Base-by-base conservation (phyloP, 805 yeast species). In the Nakazawaea holstii region DNA sequence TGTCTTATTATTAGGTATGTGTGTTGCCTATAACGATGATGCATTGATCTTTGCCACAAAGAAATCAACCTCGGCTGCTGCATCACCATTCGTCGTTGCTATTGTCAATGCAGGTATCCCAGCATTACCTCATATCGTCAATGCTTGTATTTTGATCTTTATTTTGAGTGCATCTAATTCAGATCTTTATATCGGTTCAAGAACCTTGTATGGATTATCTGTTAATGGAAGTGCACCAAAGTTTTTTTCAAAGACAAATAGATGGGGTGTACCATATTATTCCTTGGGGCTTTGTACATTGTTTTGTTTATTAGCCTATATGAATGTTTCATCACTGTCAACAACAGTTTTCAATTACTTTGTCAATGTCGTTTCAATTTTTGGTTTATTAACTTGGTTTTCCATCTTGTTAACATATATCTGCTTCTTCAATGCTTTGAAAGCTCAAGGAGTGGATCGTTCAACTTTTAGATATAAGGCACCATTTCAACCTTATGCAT, bases 81-180 rank as follows among this genome's bases (percentile, higher is more conserved):
- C 92, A 17, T 84, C 94, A 13, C 95, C 96, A 35, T 87, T 87
- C 58, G 91, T 87, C 45, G 82, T 87, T 58, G 96, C 95, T 41
- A 82, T 87, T 58, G 76, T 76, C 52, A 76, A 75, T 54, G 86
- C 89, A 14, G 64, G 72, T 15, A 86, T 87, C 52, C 57, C 61
- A 8, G 91, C 79, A 0, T 68, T 88, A 52, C 90, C 90, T 35
- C 85, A 83, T 55, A 74, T 89, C 42, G 71, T 89, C 58, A 89
- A 89, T 62, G 92, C 83, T 2, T 81, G 87, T 62, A 84, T 89
- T 54, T 65, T 89, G 59, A 65, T 86, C 36, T 84, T 87, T 53
- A 90, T 87, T 49, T 77, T 87, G 60, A 84, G 92, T 9, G 95
- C 95, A 40, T 82, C 87, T 9, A 87, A 86, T 67, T 83, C 90